Base-by-base conservation (phyloP, 2,329 filamentous ascomycete species). In the Trichophyton verrucosum region DNA sequence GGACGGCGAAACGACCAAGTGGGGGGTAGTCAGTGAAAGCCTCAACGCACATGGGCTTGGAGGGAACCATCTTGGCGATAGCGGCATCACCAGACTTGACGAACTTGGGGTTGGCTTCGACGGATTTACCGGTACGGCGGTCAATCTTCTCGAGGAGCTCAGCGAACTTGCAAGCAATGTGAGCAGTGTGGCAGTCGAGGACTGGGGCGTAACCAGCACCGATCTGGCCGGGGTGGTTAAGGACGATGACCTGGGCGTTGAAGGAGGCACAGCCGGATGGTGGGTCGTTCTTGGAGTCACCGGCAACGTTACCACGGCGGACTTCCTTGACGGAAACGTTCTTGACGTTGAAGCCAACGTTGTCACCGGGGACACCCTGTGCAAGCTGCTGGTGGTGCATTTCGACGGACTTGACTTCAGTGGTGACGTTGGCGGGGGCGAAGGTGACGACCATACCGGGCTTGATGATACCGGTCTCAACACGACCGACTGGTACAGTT, bases 321-420 rank as follows among this genome's bases (percentile, higher is more conserved):
- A 99, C 96, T 80, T 99, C 94, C 91, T 99, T 99, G 83, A 99
- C 94, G 80, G 94, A 97, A 75, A 99, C 94, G 94, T 99, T 99
- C 91, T 99, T 99, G 83, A 99, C 92, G 89, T 99, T 99, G 91
- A 99, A 99, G 74, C 94, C 94, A 79, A 99, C 94, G 85, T 99
- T 99, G 89, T 99, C 94, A 87, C 94, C 94, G 76, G 94, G 94
- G 70, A 89, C 76, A 89, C 94, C 94, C 86, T 96, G 87, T 69
- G 78, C 65, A 72, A 99, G 91, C 88, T 96, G 91, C 85, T 96
- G 90, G 91, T 97, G 92, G 87, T 96, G 92, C 94, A 99, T 99
- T 85, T 99, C 94, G 75, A 99, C 94, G 80, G 92, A 97, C 91
- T 99, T 99, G 86, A 97, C 94, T 89, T 99, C 94, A 85, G 94